These are phyloP conservation scores for Phytopythium ostracodes DNA, from an alignment of 352 stramenopile species.

Conservation along the genomic window DNA sequence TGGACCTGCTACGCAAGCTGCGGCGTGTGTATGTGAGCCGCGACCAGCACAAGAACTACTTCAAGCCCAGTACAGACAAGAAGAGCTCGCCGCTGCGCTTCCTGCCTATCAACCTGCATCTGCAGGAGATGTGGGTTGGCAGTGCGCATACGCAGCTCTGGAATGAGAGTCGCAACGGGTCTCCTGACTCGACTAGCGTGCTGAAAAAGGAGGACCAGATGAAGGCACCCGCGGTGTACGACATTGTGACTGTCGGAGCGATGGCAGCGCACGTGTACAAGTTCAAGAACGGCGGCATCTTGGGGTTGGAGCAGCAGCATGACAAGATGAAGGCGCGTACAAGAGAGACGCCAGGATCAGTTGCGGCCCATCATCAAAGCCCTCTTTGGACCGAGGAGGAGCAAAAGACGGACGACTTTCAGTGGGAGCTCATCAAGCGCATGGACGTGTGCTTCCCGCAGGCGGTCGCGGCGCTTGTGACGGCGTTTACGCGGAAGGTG, in stretches of 20 bases:
- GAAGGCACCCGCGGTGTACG: slow-evolving; percentile 40
- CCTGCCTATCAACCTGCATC: slow-evolving; percentile 79
- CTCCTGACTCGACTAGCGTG: slow-evolving; percentile 22
- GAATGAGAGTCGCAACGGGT: slow-evolving; percentile 10
- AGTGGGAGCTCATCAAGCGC: slow-evolving; percentile 75
- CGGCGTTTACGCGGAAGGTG: slow-evolving; percentile 76
- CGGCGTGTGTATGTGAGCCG: slow-evolving; percentile 63
- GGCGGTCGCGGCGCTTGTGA: slow-evolving; percentile 73
- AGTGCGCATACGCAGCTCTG: slow-evolving; percentile 30
- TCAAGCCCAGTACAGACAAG: slow-evolving; percentile 86
- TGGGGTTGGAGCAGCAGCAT: slow-evolving; percentile 67
- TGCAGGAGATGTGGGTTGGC: slow-evolving; percentile 86
- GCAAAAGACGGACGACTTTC: slow-evolving; percentile 70
- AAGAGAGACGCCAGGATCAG: slow-evolving; percentile 41
- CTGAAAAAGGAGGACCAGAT: not conserved
- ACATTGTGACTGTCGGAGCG: slow-evolving; percentile 82
- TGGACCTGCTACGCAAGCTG: slow-evolving; percentile 56
- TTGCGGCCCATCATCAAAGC: slow-evolving; percentile 48
- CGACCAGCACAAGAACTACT: slow-evolving; percentile 76
- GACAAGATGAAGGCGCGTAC: slow-evolving; percentile 63
- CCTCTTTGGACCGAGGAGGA: slow-evolving; percentile 82
- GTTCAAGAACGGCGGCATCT: slow-evolving; percentile 84
- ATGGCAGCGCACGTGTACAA: slow-evolving; percentile 88
- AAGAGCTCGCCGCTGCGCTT: slow-evolving; percentile 79
- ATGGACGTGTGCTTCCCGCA: slow-evolving; percentile 86